Base-by-base conservation (phyloP, 805 yeast species). In the Kodamaea sagamina region DNA sequence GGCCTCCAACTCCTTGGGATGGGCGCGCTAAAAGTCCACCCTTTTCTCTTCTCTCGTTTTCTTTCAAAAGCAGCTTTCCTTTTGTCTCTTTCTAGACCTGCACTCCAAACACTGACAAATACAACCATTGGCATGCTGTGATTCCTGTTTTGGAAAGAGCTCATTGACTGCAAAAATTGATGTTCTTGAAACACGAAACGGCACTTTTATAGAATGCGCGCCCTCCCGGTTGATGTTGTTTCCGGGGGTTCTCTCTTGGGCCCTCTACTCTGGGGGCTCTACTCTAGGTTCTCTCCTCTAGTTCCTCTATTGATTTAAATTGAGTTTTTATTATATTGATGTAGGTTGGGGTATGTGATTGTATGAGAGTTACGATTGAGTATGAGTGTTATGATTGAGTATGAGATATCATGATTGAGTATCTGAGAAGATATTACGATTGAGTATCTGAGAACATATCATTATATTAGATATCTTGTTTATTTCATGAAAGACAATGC, bases 1-100 rank as follows among this genome's bases (percentile, higher is more conserved):
- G 43, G 75, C 84, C 3, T 79, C 79, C 47, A 84, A 82, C 58
- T 83, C 92, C 2, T 67, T 84, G 46, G 90, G 90, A 25, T 84
- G 90, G 90, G 40, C 46, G 22, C 40, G 32, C 26, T 43, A 31
- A 38, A 27, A 38, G 24, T 18, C 24, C 11, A 19, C 26, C 13
- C 26, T 32, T 17, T 19, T 18, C 26, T 32, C 12, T 18, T 32
- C 36, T 32, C 18, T 11, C 36, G 36, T 32, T 21, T 32, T 21
- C 36, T 32, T 21, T 32, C 17, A 18, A 32, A 32, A 32, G 31
- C 31, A 29, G 34, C 34, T 29, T 29, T 29, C 19, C 34, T 29
- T 21, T 29, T 29, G 34, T 29, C 34, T 29, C 34, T 29, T 29
- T 29, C 17, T 29, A 29, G 34, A 29, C 25, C 36, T 32, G 12